phyloP scores from a whole-genome alignment of 129 eudicot genomes.

The Escallonia herrerae region DNA sequence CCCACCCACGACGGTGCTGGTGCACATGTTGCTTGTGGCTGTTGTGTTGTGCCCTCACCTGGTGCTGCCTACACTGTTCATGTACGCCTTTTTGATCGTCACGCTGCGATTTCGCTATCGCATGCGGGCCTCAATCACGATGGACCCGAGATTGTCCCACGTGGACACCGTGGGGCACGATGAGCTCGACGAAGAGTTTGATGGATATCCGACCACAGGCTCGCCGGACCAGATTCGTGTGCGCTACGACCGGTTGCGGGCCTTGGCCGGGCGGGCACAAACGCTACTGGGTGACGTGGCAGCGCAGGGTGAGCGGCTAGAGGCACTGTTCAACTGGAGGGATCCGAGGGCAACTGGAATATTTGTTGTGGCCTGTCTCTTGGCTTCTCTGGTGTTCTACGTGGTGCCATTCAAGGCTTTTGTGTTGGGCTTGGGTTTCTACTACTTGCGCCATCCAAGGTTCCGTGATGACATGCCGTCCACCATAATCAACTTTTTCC shows the following conservation, averaged over 20 bases:
- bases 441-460: constrained; percentile 84
- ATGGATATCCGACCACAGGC: constrained; percentile 63
- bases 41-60: no score
- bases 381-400: constrained; percentile 69
- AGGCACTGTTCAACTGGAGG: constrained; percentile 86
- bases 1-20: no score
- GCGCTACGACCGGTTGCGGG: constrained; percentile 75
- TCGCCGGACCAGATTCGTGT: constrained; percentile 59
- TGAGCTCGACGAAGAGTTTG: constrained; percentile 92
- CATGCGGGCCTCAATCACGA: constrained; percentile 43
- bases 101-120: constrained; percentile 28
- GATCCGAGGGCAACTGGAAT: constrained; percentile 93
- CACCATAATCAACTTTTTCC: constrained; percentile 71
- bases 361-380: constrained; percentile 62
- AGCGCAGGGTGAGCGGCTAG: constrained; percentile 79
- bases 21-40: no score
- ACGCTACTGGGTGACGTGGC: constrained; percentile 83
- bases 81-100: no score
- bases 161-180: constrained; percentile 62
- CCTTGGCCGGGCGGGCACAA: constrained; percentile 83
- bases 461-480: constrained; percentile 86
- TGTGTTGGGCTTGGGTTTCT: constrained; percentile 62
- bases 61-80: no score
- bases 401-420: constrained; percentile 76
- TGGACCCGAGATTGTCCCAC: constrained; percentile 72